Evolutionary conservation across 805 yeast genomes (phyloP), one percentile per base, ranked within the genome.

Genomic region (Lipomyces sp.): DNA sequence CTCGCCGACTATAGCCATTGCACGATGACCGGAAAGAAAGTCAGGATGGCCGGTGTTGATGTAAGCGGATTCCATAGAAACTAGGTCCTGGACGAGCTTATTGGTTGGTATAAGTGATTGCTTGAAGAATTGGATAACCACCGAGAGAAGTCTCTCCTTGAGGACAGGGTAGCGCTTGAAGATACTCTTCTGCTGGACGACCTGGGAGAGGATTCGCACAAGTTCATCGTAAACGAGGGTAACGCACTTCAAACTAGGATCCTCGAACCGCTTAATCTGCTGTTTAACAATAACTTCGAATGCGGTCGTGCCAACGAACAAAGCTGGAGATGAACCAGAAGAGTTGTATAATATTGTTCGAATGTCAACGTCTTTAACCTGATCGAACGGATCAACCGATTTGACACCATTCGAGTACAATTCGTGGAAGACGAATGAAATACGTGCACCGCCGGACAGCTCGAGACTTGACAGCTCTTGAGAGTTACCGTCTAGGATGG

Each of bases 31-130:
- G 77, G 90, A 93, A 73, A 95, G 84, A 75, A 95, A 86, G 77
- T 95, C 98, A 3, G 98, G 98, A 76, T 95, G 99, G 1, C 97
- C 98, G 3, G 99, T 95, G 79, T 95, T 95, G 73, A 95, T 92
- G 78, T 95, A 95, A 2, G 97, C 89, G 75, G 93, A 94, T 79
- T 95, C 99, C 67, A 97, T 82, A 66, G 79, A 81, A 72, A 95
- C 92, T 66, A 95, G 84, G 77, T 95, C 98, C 42, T 82, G 78
- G 53, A 93, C 97, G 75, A 95, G 90, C 62, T 84, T 84, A 76
- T 89, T 92, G 30, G 99, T 92, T 68, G 99, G 98, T 29, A 86
- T 77, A 71, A 91, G 84, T 45, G 90, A 88, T 64, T 85, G 89
- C 76, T 96, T 87, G 74, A 95, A 82, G 73, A 86, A 93, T 72